Evolutionary conservation across 2,329 filamentous ascomycete species (phyloP).

Genomic region (Sarocladiaceae sp.): DNA sequence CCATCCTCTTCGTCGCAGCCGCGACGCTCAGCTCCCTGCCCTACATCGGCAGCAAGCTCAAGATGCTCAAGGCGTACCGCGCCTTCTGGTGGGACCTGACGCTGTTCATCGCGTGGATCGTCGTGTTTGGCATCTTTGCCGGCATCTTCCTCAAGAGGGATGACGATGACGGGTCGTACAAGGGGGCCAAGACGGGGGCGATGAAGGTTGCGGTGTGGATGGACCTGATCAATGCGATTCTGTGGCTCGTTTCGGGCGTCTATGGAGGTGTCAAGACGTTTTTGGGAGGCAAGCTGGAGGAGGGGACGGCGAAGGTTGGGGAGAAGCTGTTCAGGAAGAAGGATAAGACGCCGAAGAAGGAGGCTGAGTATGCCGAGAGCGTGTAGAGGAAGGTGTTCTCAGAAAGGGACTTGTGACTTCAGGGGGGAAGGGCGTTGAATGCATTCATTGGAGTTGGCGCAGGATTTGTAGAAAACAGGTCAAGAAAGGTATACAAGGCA

Average conservation of each 20-base stretch:
- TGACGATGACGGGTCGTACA: constrained; percentile 43
- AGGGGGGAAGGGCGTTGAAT: too few relatives aligned
- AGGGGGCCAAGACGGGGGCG: constrained; percentile 32
- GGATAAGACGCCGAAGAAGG: constrained; percentile 19
- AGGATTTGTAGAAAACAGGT: too few relatives aligned
- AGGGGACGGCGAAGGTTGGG: constrained; percentile 29
- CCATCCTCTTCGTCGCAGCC: constrained; percentile 33
- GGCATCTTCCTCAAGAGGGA: constrained; percentile 59
- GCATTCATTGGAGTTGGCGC: too few relatives aligned
- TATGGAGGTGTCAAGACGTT: constrained; percentile 42
- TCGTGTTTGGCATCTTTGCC: constrained; percentile 67
- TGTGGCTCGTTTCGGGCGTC: constrained; percentile 52
- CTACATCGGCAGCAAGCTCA: constrained; percentile 24
- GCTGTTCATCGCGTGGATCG: constrained; percentile 50
- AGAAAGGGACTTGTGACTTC: too few relatives aligned
- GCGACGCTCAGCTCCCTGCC: constrained; percentile 30
- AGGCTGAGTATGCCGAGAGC: constrained; percentile 23
- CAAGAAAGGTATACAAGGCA: too few relatives aligned
- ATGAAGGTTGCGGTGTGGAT: constrained; percentile 73
- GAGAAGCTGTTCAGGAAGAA: constrained; percentile 32
- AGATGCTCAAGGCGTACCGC: constrained; percentile 32
- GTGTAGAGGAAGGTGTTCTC: too few relatives aligned
- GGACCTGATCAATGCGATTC: constrained; percentile 58
- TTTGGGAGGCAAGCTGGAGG: constrained; percentile 34
- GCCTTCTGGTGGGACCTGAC: constrained; percentile 38